A percentile compares a stretch with the other conserved stretches of the same genome.
Evolutionary conservation across 1,284 basidiomycete species (phyloP).

Genomic region (Inonotus obliquus): DNA sequence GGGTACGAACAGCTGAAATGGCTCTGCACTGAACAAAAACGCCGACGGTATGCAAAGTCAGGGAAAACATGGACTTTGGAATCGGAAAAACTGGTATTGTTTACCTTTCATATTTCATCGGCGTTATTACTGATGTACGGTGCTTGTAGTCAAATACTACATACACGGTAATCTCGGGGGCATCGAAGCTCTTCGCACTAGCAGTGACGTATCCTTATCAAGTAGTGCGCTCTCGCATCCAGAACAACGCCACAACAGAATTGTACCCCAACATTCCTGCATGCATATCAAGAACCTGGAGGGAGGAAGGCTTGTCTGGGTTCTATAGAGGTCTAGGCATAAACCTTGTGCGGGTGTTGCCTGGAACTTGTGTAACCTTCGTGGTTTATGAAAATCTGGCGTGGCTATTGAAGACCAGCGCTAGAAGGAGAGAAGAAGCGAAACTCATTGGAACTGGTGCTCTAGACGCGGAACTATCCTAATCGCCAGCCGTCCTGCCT

Average conservation of each 20-base stretch:
- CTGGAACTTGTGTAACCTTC: conserved; percentile 97
- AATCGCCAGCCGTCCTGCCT: neutral
- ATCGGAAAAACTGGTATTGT: conserved; percentile 74
- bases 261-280: conserved; percentile 79
- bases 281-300: conserved; percentile 78
- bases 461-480: neutral
- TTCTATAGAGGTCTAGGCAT: conserved; percentile 96
- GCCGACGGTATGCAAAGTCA: conserved; percentile 49
- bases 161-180: conserved; percentile 91
- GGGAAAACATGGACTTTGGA: conserved; percentile 64
- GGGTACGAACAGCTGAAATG: conserved; percentile 95
- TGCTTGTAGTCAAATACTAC: conserved; percentile 75
- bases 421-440: conserved; percentile 33
- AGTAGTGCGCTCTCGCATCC: conserved; percentile 91
- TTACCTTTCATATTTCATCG: neutral
- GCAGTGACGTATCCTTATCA: conserved; percentile 94
- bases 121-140: neutral
- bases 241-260: conserved; percentile 60
- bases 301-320: conserved; percentile 74
- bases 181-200: conserved; percentile 86
- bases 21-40: conserved; percentile 79
- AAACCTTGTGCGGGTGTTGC: conserved; percentile 94
- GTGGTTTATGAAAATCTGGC: conserved; percentile 97
- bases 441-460: neutral
- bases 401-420: conserved; percentile 70